These are phyloP conservation scores for Marasmius oreades DNA, from an alignment of 1,284 basidiomycete species.

Conservation along the genomic window DNA sequence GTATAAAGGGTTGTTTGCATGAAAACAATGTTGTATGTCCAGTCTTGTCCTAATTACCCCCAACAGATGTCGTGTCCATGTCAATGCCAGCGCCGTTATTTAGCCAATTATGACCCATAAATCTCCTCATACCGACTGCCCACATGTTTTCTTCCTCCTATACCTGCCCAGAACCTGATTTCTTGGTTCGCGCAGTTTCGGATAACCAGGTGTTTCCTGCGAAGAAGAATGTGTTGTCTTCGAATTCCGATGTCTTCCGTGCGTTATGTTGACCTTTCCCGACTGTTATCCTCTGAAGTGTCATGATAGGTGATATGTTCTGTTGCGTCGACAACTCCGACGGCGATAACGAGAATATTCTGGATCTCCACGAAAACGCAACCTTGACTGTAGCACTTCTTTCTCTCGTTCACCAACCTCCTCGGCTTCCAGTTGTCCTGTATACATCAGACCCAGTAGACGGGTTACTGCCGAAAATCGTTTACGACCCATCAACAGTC, in stretches of 20 bases:
- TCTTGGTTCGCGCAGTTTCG: conserved; percentile 46
- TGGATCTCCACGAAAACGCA: conserved; percentile 52
- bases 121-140: conserved; percentile 15
- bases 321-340: conserved; percentile 38
- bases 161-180: conserved; percentile 42
- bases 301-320: conserved; percentile 57
- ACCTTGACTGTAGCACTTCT: conserved; percentile 45
- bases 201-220: conserved; percentile 48
- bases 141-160: conserved; percentile 24
- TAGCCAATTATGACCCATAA: conserved; percentile 10
- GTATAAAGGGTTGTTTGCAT: neutral
- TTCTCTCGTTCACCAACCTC: conserved; percentile 48
- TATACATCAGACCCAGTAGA: conserved; percentile 15
- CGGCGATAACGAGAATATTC: conserved; percentile 18
- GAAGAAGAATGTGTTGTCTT: conserved; percentile 40
- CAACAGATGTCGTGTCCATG: neutral
- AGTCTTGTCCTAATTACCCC: neutral
- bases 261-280: conserved; percentile 21
- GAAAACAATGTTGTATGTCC: neutral
- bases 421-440: conserved; percentile 32
- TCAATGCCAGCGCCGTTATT: neutral
- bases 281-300: conserved; percentile 14
- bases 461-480: conserved; percentile 24
- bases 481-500: conserved; percentile 37
- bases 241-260: conserved; percentile 57